Percentiles rank a stretch among this genome's conserved stretches.
Conservation (phyloP, 192 early-diverging fungal species). For the Entomortierella parvispora region DNA sequence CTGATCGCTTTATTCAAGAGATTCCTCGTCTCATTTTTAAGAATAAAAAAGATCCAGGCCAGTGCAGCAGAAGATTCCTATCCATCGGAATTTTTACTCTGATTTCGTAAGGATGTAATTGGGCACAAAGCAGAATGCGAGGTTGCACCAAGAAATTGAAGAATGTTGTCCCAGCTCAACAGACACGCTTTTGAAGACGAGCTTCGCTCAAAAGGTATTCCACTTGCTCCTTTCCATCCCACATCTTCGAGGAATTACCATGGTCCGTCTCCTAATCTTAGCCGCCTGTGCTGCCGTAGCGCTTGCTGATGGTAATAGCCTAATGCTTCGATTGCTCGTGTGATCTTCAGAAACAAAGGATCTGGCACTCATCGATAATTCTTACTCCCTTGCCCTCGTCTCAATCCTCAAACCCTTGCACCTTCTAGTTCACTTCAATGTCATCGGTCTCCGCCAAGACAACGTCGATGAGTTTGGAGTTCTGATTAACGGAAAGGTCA, state of each 20-base stretch:
- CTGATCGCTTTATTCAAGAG: no score
- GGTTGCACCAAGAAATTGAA: not conserved
- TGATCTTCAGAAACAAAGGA: not conserved
- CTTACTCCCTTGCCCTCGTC: not conserved
- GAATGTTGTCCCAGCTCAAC: slow-evolving; percentile 2
- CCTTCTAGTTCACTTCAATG: slow-evolving; percentile 44
- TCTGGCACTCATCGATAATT: slow-evolving; percentile 1
- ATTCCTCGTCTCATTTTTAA: no score
- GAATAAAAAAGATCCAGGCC: no score
- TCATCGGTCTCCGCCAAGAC: slow-evolving; percentile 26
- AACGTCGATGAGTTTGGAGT: slow-evolving; percentile 26
- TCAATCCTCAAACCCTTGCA: slow-evolving; percentile 5
- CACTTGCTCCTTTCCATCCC: slow-evolving; percentile 7
- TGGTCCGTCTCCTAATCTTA: slow-evolving; percentile 20
- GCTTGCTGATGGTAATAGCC: slow-evolving; percentile 16
- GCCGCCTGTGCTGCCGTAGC: slow-evolving; percentile 9
- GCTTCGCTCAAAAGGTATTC: slow-evolving; percentile 4
- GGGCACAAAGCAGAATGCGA: slow-evolving; percentile 16
- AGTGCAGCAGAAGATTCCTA: no score
- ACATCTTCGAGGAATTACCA: slow-evolving; percentile 12
- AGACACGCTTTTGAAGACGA: slow-evolving; percentile 13
- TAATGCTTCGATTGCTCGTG: not conserved
- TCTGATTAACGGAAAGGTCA: slow-evolving; percentile 40
- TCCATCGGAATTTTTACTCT: no score
- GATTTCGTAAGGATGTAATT: slow-evolving; percentile 8